Percentiles rank a stretch among this genome's conserved stretches.
Evolutionary conservation across 116 monocot genomes (phyloP).

Genomic region (Papilionanthe hybrid): DNA sequence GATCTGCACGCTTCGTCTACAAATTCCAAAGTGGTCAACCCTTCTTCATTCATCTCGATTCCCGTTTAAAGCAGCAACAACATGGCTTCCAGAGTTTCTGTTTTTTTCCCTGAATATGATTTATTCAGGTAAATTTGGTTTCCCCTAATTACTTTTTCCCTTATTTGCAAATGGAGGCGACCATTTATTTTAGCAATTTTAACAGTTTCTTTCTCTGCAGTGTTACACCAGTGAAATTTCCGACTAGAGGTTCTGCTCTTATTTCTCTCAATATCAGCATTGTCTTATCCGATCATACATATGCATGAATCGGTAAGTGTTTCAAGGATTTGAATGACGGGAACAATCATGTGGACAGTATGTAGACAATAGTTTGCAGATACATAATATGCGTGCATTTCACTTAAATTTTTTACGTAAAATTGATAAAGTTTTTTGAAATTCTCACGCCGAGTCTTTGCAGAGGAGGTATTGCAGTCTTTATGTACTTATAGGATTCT

Average conservation of each 20-base stretch:
- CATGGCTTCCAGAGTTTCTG: slow-evolving; percentile 52
- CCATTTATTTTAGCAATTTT: neutral
- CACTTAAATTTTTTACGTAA: too few relatives aligned
- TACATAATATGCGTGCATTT: too few relatives aligned
- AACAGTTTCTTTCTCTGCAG: slow-evolving; percentile 19
- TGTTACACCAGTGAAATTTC: slow-evolving; percentile 46
- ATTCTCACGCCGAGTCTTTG: too few relatives aligned
- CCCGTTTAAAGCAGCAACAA: neutral
- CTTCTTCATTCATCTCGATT: neutral
- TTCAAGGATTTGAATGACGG: neutral
- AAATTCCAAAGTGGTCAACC: too few relatives aligned
- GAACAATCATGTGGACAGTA: too few relatives aligned
- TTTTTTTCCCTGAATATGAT: slow-evolving; percentile 80
- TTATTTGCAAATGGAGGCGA: too few relatives aligned
- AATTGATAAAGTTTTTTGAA: too few relatives aligned
- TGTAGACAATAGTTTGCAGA: too few relatives aligned
- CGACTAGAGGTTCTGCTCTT: slow-evolving; percentile 71
- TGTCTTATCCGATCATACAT: slow-evolving; percentile 62
- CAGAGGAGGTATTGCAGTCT: too few relatives aligned
- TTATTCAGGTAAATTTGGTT: slow-evolving; percentile 50
- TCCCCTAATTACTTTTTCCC: neutral
- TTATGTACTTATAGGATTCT: too few relatives aligned
- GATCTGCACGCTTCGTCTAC: too few relatives aligned
- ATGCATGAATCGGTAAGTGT: slow-evolving; percentile 66
- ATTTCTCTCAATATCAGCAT: slow-evolving; percentile 90